Percentiles rank a stretch among this genome's conserved stretches.
Conservation (phyloP, 495 filamentous ascomycete genomes). For the Penicillium pulvis region DNA sequence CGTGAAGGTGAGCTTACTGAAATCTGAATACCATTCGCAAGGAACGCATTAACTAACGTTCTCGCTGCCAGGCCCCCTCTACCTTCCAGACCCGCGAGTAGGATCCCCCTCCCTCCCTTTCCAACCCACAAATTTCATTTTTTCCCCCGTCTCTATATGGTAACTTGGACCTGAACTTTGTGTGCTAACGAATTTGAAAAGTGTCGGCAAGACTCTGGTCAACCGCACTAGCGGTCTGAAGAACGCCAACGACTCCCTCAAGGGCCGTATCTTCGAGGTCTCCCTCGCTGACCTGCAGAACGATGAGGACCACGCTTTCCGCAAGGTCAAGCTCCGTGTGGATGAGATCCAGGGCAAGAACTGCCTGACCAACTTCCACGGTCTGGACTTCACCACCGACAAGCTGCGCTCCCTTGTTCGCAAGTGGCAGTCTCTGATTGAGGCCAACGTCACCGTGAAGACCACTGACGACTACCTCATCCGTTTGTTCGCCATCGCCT, state of each 20-base stretch:
- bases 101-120: conserved; percentile 34
- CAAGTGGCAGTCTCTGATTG: conserved; percentile 99
- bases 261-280: conserved; percentile 98
- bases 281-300: conserved; percentile 98
- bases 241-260: conserved; percentile 98
- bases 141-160: not conserved
- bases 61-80: conserved; percentile 71
- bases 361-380: conserved; percentile 99
- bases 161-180: not conserved
- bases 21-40: not conserved
- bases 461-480: conserved; percentile 99
- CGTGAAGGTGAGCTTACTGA: conserved; percentile 70
- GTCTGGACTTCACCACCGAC: conserved; percentile 99
- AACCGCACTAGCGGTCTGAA: conserved; percentile 99
- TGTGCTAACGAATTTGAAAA: conserved; percentile 33
- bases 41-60: conserved; percentile 26
- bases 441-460: conserved; percentile 99
- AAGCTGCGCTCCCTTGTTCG: conserved; percentile 97
- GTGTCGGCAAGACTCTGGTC: conserved; percentile 98
- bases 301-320: conserved; percentile 98
- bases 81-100: conserved; percentile 97
- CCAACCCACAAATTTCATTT: not conserved
- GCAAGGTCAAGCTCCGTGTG: conserved; percentile 98
- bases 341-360: conserved; percentile 99
- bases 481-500: conserved; percentile 96